Base-by-base conservation (phyloP, 2,329 filamentous ascomycete genomes). In the Dryadomyces sulphureus region DNA sequence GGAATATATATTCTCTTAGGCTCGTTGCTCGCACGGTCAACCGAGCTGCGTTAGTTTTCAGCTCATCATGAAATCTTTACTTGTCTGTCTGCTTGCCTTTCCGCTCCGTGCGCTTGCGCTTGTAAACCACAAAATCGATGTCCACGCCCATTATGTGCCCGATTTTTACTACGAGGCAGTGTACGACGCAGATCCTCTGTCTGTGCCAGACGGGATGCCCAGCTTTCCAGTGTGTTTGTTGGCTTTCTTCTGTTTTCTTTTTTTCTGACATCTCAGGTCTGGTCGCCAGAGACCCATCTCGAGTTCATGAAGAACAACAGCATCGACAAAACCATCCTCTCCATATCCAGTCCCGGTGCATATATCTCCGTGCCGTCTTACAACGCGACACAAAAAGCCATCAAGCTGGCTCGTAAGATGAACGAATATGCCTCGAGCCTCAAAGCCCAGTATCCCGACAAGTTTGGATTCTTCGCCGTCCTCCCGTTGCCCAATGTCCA, bases 391-490 rank as follows among this genome's bases (percentile, higher is more conserved):
- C 27, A 40, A 8, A 50, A 51, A 12, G 54, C 54, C 4, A 36
- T 49, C 4, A 41, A 22, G 9, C 42, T 57, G 1, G 52, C 55
- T 4, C 54, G 55, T 2, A 22, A 43, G 21, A 49, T 53, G 22
- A 57, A 57, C 38, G 30, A 50, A 21, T 55, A 53, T 17, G 54
- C 48, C 7, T 50, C 55, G 0, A 24, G 42, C 3, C n/a, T 56
- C 2, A 55, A 55, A 35, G 43, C 47, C 4, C 16, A 60, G 8
- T 46, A 56, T 21, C 54, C 56, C 3, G 39, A 50, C 8, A 45
- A 48, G 6, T 54, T 77, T 45, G 68, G 69, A 1, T 74, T 67
- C 56, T 77, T 72, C 56, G 73, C 72, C 0, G 66, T 66, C 1
- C 58, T 76, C 4, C 73, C 73, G 0, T 54, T 76, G 0, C 70